Percentiles rank a stretch among this genome's conserved stretches.
phyloP scores from a whole-genome alignment of 192 early-diverging fungal genomes.

The Coemansia sp. region DNA sequence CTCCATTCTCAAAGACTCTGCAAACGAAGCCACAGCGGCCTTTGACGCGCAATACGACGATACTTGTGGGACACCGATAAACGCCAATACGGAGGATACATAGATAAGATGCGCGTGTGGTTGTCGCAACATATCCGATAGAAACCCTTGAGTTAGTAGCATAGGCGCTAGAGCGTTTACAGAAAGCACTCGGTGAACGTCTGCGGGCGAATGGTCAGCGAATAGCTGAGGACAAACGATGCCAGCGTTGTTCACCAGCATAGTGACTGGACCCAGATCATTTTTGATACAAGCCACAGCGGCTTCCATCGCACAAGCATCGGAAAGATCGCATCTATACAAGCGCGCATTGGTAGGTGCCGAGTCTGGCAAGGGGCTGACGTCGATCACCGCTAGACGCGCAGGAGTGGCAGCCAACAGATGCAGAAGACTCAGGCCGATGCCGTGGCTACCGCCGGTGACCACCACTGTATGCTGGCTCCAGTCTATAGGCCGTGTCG shows the following conservation, averaged over 20 bases:
- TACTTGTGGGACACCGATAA: constrained; percentile 56
- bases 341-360: constrained; percentile 7
- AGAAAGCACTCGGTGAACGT: constrained; percentile 63
- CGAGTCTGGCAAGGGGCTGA: constrained; percentile 16
- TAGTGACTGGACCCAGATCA: constrained; percentile 70
- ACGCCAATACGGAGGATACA: constrained; percentile 30
- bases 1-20: constrained; percentile 80
- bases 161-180: constrained; percentile 76
- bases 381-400: constrained; percentile 38
- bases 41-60: constrained; percentile 83
- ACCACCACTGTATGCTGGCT: constrained; percentile 32
- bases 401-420: constrained; percentile 11
- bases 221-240: constrained; percentile 64
- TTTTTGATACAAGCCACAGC: constrained; percentile 17
- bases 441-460: constrained; percentile 49
- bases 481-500: constrained; percentile 24
- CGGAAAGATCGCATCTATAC: constrained; percentile 46
- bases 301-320: constrained; percentile 12
- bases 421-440: constrained; percentile 37
- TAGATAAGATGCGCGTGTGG: constrained; percentile 78
- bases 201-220: constrained; percentile 59
- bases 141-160: constrained; percentile 66
- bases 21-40: constrained; percentile 67
- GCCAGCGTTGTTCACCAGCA: constrained; percentile 84
- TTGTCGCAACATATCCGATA: constrained; percentile 68